Evolutionary conservation across 176 grass and related monocot genomes (phyloP).

Genomic region (Bothriochloa decipiens): DNA sequence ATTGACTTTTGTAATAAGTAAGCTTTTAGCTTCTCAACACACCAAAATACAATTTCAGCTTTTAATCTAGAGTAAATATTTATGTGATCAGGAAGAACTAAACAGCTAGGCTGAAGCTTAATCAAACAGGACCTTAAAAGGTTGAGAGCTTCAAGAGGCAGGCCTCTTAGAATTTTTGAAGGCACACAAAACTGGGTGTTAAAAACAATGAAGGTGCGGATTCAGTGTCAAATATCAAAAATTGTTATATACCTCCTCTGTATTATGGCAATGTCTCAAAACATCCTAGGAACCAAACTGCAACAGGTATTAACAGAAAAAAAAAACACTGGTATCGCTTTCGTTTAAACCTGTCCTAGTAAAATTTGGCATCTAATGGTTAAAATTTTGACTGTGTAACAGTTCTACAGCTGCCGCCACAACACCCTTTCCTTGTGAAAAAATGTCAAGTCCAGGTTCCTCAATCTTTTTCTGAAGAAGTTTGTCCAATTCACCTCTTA

Average conservation of each 20-base stretch:
- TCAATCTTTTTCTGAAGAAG: slow-evolving; percentile 92
- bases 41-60: not conserved
- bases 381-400: slow-evolving; percentile 68
- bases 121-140: not conserved
- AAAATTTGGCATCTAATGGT: slow-evolving; percentile 47
- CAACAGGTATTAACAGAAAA: not conserved
- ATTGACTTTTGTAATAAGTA: not conserved
- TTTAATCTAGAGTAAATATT: not conserved
- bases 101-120: not conserved
- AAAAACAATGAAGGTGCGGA: not conserved
- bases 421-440: slow-evolving; percentile 75
- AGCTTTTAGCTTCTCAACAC: not conserved
- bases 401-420: slow-evolving; percentile 89
- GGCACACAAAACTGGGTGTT: not conserved
- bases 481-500: slow-evolving; percentile 86
- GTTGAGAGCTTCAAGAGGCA: not conserved
- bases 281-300: not conserved
- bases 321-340: not conserved
- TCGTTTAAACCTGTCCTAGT: not conserved
- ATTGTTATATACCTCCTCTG: not conserved
- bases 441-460: slow-evolving; percentile 74
- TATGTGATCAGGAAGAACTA: not conserved
- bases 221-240: not conserved
- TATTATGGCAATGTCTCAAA: not conserved
- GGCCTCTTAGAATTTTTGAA: not conserved